These are phyloP conservation scores for Candolleomyces eurysporus DNA, from an alignment of 768 basidiomycete genomes.

Conservation along the genomic window DNA sequence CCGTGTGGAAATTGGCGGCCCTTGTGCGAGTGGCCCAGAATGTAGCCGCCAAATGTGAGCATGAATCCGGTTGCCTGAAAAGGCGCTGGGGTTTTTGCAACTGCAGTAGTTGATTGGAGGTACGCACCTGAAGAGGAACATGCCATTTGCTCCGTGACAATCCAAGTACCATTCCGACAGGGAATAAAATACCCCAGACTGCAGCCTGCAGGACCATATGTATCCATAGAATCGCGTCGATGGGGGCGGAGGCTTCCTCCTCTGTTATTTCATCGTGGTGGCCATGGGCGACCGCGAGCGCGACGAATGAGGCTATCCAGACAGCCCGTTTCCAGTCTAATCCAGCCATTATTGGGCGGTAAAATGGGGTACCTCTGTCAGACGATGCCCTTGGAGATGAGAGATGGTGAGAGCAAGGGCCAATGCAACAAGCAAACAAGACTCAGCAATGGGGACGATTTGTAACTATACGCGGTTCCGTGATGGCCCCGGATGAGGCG, in stretches of 20 bases:
- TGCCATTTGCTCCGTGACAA: constrained; percentile 84
- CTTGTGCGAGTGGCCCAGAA: constrained; percentile 84
- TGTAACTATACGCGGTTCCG: no score
- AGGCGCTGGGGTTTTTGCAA: not conserved
- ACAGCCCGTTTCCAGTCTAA: not conserved
- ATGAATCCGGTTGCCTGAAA: constrained; percentile 61
- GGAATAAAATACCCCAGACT: constrained; percentile 88
- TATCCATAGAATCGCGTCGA: constrained; percentile 78
- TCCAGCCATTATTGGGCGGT: not conserved
- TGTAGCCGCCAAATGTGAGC: constrained; percentile 69
- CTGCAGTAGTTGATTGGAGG: not conserved
- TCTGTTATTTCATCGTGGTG: constrained; percentile 67
- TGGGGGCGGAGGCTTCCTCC: constrained; percentile 59
- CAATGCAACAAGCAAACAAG: no score
- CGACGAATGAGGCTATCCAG: constrained; percentile 1
- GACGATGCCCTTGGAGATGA: not conserved
- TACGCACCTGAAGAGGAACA: constrained; percentile 77
- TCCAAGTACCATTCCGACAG: constrained; percentile 77
- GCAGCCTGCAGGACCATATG: constrained; percentile 77
- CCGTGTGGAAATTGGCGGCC: constrained; percentile 76
- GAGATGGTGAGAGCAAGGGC: no score
- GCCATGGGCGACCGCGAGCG: constrained; percentile 33
- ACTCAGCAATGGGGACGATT: no score
- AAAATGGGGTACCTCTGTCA: not conserved
- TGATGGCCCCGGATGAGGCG: no score